Conservation (phyloP, 371 early-diverging fungal genomes). For the Mucor indicus region DNA sequence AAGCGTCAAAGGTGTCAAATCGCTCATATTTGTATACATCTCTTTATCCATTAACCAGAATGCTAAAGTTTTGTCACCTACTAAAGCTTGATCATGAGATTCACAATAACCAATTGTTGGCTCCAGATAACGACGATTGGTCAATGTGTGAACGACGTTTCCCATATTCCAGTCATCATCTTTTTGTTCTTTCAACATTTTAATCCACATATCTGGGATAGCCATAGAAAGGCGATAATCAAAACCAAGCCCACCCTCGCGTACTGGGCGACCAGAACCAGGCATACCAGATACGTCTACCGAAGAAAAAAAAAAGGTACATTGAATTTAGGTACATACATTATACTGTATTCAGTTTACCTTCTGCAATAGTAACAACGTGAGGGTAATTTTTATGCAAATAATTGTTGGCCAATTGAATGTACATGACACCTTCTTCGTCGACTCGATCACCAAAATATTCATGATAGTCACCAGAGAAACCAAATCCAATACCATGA, state of each 20-base stretch:
- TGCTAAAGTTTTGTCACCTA: constrained; percentile 96
- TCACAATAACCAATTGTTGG: constrained; percentile 92
- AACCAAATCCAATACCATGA: constrained; percentile 93
- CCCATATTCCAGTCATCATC: constrained; percentile 96
- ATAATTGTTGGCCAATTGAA: constrained; percentile 89
- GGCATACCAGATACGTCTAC: constrained; percentile 97
- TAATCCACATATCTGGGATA: constrained; percentile 98
- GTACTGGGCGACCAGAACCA: constrained; percentile 83
- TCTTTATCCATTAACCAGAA: constrained; percentile 99
- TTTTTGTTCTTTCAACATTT: constrained; percentile 80
- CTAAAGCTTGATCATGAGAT: constrained; percentile 96
- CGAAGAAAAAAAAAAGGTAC: too few species aligned
- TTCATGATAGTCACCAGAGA: constrained; percentile 90
- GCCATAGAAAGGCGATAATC: constrained; percentile 96
- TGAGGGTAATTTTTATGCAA: constrained; percentile 77
- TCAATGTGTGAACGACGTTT: constrained; percentile 79
- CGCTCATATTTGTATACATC: constrained; percentile 95
- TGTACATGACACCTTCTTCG: constrained; percentile 82
- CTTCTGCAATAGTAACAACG: constrained; percentile 88
- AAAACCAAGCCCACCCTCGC: constrained; percentile 94
- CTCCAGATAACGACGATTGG: constrained; percentile 87
- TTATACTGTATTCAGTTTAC: constrained; percentile 20
- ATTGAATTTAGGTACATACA: too few species aligned
- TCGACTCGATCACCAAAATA: constrained; percentile 89
- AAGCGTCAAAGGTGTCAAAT: constrained; percentile 74